These are phyloP conservation scores for Xylaria sp. DNA, from an alignment of 2,329 filamentous ascomycete genomes.

Conservation along the genomic window DNA sequence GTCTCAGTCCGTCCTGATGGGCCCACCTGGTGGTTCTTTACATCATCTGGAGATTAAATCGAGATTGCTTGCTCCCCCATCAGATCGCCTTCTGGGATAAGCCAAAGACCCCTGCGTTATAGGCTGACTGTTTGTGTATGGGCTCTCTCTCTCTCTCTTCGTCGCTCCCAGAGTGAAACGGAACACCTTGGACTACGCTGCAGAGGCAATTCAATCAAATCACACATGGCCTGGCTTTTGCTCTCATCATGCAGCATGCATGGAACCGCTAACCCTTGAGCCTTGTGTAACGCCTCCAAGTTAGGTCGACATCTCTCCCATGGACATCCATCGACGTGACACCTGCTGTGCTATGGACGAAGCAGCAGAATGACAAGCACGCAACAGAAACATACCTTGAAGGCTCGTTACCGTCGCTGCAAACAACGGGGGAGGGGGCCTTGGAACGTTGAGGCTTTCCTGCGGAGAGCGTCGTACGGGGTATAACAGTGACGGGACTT, in stretches of 20 bases:
- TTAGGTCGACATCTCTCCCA: slow-evolving; percentile 21
- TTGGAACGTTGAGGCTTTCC: slow-evolving; percentile 26
- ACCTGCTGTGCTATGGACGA: slow-evolving; percentile 31
- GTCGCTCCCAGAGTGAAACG: slow-evolving; percentile 24
- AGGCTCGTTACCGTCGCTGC: slow-evolving; percentile 18
- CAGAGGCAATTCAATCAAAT: slow-evolving; percentile 21
- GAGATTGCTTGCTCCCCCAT: slow-evolving; percentile 25
- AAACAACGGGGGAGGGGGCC: slow-evolving; percentile 27
- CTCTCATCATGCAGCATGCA: slow-evolving; percentile 28
- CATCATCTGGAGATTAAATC: slow-evolving; percentile 29
- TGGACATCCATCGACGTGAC: slow-evolving; percentile 30
- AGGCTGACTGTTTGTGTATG: slow-evolving; percentile 22
- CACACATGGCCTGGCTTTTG: slow-evolving; percentile 26
- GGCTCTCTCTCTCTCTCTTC: too few relatives aligned
- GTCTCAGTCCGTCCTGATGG: slow-evolving; percentile 25
- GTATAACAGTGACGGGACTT: slow-evolving; percentile 41
- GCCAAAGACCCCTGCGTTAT: neutral
- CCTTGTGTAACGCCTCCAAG: slow-evolving; percentile 20
- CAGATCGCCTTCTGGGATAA: slow-evolving; percentile 21
- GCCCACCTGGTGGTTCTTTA: slow-evolving; percentile 19
- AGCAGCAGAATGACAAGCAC: slow-evolving; percentile 19
- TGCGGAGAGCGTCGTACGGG: slow-evolving; percentile 34
- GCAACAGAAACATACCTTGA: slow-evolving; percentile 23
- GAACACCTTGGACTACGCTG: slow-evolving; percentile 19
- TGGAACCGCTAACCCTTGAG: slow-evolving; percentile 22